Base-by-base conservation (phyloP, 768 basidiomycete genomes). In the Clathrus columnatus region DNA sequence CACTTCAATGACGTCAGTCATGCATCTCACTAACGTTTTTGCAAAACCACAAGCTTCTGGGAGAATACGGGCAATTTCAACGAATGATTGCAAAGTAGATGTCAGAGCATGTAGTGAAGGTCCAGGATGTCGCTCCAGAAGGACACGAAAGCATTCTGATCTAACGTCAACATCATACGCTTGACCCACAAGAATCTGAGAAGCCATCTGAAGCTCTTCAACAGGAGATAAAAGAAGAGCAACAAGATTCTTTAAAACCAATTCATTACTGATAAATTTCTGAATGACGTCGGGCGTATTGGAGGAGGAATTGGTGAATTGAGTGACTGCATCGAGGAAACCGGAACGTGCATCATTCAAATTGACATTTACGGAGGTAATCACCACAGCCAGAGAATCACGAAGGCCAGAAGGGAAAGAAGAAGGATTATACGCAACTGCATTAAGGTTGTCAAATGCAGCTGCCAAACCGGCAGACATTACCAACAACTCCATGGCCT, bases 161-260 rank as follows among this genome's bases (percentile, higher is more conserved):
- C 96, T 87, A 24, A 81, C 83, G 63, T 94, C 91, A n/a, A 84
- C 88, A 61, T 95, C 88, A 62, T 87, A 94, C 0, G 91, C 87
- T 52, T 91, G 79, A 10, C 86, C 86, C 24, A 90, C 77, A n/a
- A 98, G 67, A 18, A 79, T 79, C 65, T 92, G 87, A 1, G 85
- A 87, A 10, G 86, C 82, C 44, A 75, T 72, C 61, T 88, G 87
- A 16, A 94, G 70, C 14, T 81, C 78, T 18, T 84, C 83, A 27
- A 84, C 75, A 0, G 95, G 93, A 18, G 92, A 97, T 28, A 98
- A 71, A 66, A 95, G 79, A 30, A 95, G 75, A 30, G 75, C 66
- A 57, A 85, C 78, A 44, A 85, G 68, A 46, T 82, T 71, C 61
- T 79, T 75, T 4, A 80, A 81, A 24, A 86, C 76, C 11, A 75